A percentile compares a stretch with the other conserved stretches of the same genome.
phyloP scores from a whole-genome alignment of 306 rosid genomes.

The Pterocarpus santalinus region DNA sequence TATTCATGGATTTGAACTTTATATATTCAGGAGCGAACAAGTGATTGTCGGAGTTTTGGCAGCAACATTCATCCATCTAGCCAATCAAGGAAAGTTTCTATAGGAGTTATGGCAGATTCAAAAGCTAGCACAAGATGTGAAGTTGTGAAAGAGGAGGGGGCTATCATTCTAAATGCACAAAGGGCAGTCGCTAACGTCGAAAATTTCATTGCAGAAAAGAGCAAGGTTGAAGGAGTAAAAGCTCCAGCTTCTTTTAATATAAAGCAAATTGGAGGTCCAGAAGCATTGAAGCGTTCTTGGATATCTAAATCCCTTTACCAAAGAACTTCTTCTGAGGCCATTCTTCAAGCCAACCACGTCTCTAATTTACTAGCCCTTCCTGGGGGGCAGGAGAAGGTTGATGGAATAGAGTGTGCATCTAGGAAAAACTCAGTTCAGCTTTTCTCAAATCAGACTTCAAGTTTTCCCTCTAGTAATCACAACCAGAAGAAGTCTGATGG shows the following conservation, averaged over 20 bases:
- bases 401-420: conserved; percentile 57
- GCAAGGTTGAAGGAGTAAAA: conserved; percentile 52
- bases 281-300: conserved; percentile 60
- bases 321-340: conserved; percentile 54
- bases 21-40: conserved; percentile 65
- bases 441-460: conserved; percentile 56
- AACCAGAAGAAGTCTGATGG: conserved; percentile 58
- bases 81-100: conserved; percentile 91
- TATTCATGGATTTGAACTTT: conserved; percentile 39
- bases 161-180: conserved; percentile 56
- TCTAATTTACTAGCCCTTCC: conserved; percentile 55
- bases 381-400: conserved; percentile 48
- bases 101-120: conserved; percentile 81
- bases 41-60: conserved; percentile 71
- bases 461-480: conserved; percentile 51
- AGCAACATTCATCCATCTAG: conserved; percentile 69
- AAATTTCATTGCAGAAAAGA: conserved; percentile 49
- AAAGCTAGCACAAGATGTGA: conserved; percentile 53
- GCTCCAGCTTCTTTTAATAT: conserved; percentile 51
- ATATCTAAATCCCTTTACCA: conserved; percentile 55
- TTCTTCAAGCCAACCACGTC: conserved; percentile 54
- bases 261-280: conserved; percentile 54
- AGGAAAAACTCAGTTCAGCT: conserved; percentile 49
- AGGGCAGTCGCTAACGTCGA: conserved; percentile 49
- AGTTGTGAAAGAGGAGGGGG: conserved; percentile 53